These are phyloP conservation scores for Hortiboletus rubellus DNA, from an alignment of 1,284 basidiomycete species.

Conservation along the genomic window DNA sequence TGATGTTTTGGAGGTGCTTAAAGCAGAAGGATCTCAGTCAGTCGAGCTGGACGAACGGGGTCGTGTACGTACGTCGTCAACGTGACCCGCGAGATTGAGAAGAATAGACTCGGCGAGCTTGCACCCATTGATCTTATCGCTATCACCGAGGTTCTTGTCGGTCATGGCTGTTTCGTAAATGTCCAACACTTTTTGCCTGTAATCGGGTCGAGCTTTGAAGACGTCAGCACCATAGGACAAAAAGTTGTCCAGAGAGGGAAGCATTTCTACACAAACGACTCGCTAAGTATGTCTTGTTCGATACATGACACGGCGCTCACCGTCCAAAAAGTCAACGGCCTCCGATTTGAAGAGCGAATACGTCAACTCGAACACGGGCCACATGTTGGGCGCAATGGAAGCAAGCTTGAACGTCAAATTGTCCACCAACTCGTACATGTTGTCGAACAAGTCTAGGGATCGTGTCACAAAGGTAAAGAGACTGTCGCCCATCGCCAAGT, in stretches of 20 bases:
- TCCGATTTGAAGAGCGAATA: constrained; percentile 85
- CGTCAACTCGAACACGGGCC: constrained; percentile 83
- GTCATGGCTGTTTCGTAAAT: constrained; percentile 80
- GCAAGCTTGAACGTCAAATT: constrained; percentile 83
- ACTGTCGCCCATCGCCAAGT: not conserved
- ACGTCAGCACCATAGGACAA: constrained; percentile 81
- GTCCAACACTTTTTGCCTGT: constrained; percentile 81
- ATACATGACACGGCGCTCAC: constrained; percentile 37
- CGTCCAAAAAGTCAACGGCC: constrained; percentile 84
- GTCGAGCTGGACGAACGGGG: not conserved
- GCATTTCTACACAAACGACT: constrained; percentile 67
- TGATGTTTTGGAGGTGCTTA: constrained; percentile 55
- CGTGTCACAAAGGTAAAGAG: not conserved
- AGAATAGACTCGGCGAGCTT: constrained; percentile 85
- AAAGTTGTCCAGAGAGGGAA: constrained; percentile 88
- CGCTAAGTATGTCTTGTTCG: not conserved
- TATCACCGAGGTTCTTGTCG: constrained; percentile 75
- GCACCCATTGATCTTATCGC: constrained; percentile 81
- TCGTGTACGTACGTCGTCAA: constrained; percentile 64
- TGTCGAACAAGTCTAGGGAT: constrained; percentile 77
- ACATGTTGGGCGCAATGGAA: constrained; percentile 78
- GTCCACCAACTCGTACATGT: constrained; percentile 86
- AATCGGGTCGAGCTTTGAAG: constrained; percentile 72
- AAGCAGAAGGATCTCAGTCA: not conserved
- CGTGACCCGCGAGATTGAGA: constrained; percentile 72